A percentile compares a stretch with the other conserved stretches of the same genome.
These are phyloP conservation scores for Pseudocercospora ulei DNA, from an alignment of 2,329 filamentous ascomycete genomes.

Conservation along the genomic window DNA sequence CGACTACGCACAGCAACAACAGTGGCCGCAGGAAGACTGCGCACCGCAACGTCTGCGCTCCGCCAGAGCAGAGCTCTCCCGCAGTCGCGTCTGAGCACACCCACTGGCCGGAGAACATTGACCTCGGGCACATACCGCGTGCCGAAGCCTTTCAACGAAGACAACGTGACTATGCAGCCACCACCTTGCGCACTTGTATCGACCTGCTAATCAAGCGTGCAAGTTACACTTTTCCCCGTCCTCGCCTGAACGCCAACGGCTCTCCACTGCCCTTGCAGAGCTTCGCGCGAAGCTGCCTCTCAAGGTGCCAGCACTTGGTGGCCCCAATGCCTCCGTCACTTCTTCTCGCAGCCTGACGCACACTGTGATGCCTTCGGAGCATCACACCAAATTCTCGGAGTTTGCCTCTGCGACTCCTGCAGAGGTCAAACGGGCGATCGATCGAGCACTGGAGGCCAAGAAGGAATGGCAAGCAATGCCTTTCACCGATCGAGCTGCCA, in stretches of 20 bases:
- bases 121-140: constrained; percentile 17
- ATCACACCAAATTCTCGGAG: constrained; percentile 62
- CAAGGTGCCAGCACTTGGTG: constrained; percentile 70
- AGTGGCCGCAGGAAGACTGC: constrained; percentile 2
- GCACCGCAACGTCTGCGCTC: constrained; percentile 3
- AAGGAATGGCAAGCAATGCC: constrained; percentile 75
- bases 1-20: constrained; percentile 3
- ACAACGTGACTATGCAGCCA: too few relatives aligned
- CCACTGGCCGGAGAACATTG: constrained; percentile 10
- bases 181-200: too few relatives aligned
- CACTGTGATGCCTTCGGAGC: constrained; percentile 71
- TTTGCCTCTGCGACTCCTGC: constrained; percentile 70
- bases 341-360: constrained; percentile 54
- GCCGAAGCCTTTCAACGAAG: constrained; percentile 19
- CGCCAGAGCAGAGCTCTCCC: constrained; percentile 1
- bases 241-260: constrained; percentile 63
- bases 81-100: background rate
- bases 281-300: constrained; percentile 60
- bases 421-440: constrained; percentile 69
- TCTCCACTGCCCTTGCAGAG: constrained; percentile 60
- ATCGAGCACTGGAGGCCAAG: constrained; percentile 74
- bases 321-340: constrained; percentile 51
- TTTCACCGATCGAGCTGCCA: constrained; percentile 78
- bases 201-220: constrained; percentile 4
- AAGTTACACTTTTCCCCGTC: constrained; percentile 85